Base-by-base conservation (phyloP, 2,329 filamentous ascomycete species). In the Colletotrichum incanum region DNA sequence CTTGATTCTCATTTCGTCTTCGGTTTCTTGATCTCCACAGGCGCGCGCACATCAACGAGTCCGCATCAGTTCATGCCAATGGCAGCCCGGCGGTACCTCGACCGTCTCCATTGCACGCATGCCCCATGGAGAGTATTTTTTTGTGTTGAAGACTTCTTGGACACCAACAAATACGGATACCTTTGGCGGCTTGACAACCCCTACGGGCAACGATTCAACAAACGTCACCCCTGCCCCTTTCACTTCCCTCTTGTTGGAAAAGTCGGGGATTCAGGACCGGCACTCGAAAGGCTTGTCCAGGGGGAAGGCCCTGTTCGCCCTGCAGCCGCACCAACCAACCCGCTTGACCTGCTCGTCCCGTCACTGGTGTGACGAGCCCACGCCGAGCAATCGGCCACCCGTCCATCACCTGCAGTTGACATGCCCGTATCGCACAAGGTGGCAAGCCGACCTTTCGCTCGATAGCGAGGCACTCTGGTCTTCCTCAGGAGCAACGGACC, bases 241-340 rank as follows among this genome's bases (percentile, higher is more conserved):
- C 52, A 63, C 69, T 59, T 63, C 52, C 56, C 64, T 58, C 65
- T 37, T 61, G 45, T 62, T 63, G 58, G 58, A 67, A 61, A 68
- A 41, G 58, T 68, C 56, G 55, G 64, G 68, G 50, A 49, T 56
- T 66, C 56, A 71, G 64, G 64, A 39, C 65, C 65, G 69, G 65
- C 65, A 72, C 65, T 72, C 65, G 59, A 56, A 58, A 55, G 58
- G 52, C 58, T 52, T 68, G 65, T 68, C 58, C 58, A 52, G 69
- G 65, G 43, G 58, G 52, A 45, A 18, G 11, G 43, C 65, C 50
- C 52, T 68, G 69, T 31, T 37, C 58, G 58, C 43, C 56, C 34
- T 63, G 58, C 65, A 68, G 65, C 65, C 52, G 69, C 69, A 72
- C 65, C 69, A 68, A 64, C 69, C 69, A 64, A 69, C 69, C 59